A percentile compares a stretch with the other conserved stretches of the same genome.
Evolutionary conservation across 768 basidiomycete species (phyloP).

Genomic region (Rickenella mellea): DNA sequence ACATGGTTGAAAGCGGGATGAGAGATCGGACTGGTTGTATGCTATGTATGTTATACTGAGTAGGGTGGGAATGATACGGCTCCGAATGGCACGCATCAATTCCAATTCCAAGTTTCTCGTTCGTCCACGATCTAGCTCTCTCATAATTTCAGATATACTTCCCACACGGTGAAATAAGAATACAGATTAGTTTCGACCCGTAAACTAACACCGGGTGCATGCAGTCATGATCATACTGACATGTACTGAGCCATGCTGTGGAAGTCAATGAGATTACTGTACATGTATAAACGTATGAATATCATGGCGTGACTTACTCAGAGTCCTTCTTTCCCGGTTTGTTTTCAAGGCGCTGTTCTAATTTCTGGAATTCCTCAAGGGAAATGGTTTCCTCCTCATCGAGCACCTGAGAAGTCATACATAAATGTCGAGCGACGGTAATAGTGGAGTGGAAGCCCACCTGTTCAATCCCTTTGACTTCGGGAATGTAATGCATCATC

Average conservation of each 20-base stretch:
- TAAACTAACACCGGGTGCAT: too few relatives aligned
- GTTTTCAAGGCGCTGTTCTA: slow-evolving; percentile 57
- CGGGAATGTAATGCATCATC: slow-evolving; percentile 98
- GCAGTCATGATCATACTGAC: slow-evolving; percentile 52
- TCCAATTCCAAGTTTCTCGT: too few relatives aligned
- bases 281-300: not conserved
- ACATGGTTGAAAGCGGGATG: too few relatives aligned
- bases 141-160: too few relatives aligned
- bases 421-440: slow-evolving; percentile 1
- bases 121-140: too few relatives aligned
- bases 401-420: slow-evolving; percentile 47
- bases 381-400: slow-evolving; percentile 88
- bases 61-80: too few relatives aligned
- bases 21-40: too few relatives aligned
- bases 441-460: slow-evolving; percentile 25
- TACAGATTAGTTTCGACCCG: too few relatives aligned
- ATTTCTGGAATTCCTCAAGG: slow-evolving; percentile 79
- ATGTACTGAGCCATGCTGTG: slow-evolving; percentile 74
- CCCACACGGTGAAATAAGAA: too few relatives aligned
- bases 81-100: too few relatives aligned
- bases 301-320: slow-evolving; percentile 28
- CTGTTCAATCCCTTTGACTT: slow-evolving; percentile 88
- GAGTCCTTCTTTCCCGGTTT: slow-evolving; percentile 34
- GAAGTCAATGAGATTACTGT: slow-evolving; percentile 7
- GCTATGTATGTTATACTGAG: too few relatives aligned